Conservation (phyloP, 1,139 yeast genomes). For the Candida frijolesensis region DNA sequence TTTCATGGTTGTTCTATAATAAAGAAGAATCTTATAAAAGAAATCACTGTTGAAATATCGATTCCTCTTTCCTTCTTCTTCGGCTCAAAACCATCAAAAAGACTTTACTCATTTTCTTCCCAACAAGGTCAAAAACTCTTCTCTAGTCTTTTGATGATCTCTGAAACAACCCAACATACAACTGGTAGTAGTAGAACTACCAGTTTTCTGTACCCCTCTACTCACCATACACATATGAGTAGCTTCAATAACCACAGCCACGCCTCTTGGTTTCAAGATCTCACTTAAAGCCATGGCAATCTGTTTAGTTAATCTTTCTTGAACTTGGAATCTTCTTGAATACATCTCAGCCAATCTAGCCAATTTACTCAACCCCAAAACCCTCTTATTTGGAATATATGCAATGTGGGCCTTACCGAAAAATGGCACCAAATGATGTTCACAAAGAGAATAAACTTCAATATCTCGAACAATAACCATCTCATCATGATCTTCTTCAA, state of each 20-base stretch:
- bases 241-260: constrained; percentile 97
- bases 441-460: constrained; percentile 89
- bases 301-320: constrained; percentile 93
- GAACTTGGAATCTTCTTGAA: constrained; percentile 92
- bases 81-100: background rate
- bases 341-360: constrained; percentile 98
- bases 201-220: constrained; percentile 95
- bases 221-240: constrained; percentile 99
- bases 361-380: constrained; percentile 89
- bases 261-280: constrained; percentile 91
- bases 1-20: background rate
- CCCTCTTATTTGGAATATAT: constrained; percentile 91
- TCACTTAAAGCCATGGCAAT: constrained; percentile 95
- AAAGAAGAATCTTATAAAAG: background rate
- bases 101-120: constrained; percentile 45
- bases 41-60: constrained; percentile 7
- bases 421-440: constrained; percentile 96
- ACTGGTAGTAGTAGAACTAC: constrained; percentile 90
- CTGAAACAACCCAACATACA: constrained; percentile 97
- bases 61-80: constrained; percentile 5
- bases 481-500: constrained; percentile 98
- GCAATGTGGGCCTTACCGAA: constrained; percentile 97
- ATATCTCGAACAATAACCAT: constrained; percentile 98
- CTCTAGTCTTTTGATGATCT: constrained; percentile 91
- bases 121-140: constrained; percentile 85